These are phyloP conservation scores for Botrytis medusae DNA, from an alignment of 2,329 filamentous ascomycete species.

Conservation along the genomic window DNA sequence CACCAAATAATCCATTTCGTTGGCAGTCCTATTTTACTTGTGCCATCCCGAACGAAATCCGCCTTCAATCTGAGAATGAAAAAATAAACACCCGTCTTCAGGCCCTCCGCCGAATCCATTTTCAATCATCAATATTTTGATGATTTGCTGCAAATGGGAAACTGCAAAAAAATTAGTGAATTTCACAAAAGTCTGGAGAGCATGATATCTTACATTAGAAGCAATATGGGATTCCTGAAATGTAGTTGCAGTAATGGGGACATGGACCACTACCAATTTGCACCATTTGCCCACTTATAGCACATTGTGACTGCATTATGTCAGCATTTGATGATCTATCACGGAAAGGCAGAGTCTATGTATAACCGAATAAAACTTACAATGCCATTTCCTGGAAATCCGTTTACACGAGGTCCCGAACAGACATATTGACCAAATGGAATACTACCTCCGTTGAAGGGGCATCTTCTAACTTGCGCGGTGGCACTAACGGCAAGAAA, in stretches of 20 bases:
- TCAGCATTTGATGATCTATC: not conserved
- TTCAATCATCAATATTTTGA: not conserved
- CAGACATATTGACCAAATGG: not conserved
- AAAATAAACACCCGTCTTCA: not conserved
- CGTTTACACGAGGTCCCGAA: not conserved
- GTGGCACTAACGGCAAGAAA: not conserved
- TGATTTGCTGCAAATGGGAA: not conserved
- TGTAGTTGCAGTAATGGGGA: not conserved
- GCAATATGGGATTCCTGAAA: not conserved
- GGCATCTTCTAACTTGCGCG: not conserved
- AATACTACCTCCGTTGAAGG: not conserved
- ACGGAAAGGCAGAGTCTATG: not conserved
- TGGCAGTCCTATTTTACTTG: too few species aligned
- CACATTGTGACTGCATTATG: not conserved
- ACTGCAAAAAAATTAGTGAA: not conserved
- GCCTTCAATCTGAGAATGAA: not conserved
- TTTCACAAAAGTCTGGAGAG: not conserved
- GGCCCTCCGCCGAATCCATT: not conserved
- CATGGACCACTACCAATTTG: not conserved
- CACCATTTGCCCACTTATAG: not conserved
- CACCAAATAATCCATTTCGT: not conserved
- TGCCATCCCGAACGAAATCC: not conserved
- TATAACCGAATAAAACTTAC: not conserved
- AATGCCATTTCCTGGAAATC: not conserved
- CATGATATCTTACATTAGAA: not conserved